A percentile compares a stretch with the other conserved stretches of the same genome.
These are phyloP conservation scores for Eremothecium cymbalariae DNA, from an alignment of 1,139 yeast species.

Conservation along the genomic window DNA sequence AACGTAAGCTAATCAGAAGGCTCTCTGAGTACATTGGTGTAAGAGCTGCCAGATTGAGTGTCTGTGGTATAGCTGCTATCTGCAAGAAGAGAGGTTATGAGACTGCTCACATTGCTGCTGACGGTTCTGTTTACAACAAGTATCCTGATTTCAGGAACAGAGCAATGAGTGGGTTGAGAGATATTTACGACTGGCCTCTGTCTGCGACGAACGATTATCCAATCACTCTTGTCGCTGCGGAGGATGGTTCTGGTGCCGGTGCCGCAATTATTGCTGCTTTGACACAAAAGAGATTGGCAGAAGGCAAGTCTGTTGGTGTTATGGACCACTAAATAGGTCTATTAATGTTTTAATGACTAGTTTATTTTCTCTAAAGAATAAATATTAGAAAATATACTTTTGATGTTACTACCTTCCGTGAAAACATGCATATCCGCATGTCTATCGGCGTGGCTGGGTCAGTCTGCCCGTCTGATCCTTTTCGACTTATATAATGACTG, in stretches of 20 bases:
- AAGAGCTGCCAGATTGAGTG: conserved; percentile 85
- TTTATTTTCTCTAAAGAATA: no score
- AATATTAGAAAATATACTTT: no score
- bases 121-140: conserved; percentile 89
- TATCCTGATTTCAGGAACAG: conserved; percentile 88
- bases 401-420: no score
- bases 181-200: conserved; percentile 74
- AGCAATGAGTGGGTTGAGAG: conserved; percentile 83
- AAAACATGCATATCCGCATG: no score
- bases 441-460: no score
- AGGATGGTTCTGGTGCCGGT: conserved; percentile 98
- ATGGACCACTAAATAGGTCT: no score
- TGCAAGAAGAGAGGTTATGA: conserved; percentile 76
- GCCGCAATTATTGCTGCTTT: conserved; percentile 96
- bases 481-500: no score
- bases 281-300: conserved; percentile 66
- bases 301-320: conserved; percentile 78
- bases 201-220: conserved; percentile 49
- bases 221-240: conserved; percentile 77
- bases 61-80: conserved; percentile 94
- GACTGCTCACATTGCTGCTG: conserved; percentile 88
- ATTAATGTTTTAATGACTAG: no score
- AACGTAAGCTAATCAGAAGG: conserved; percentile 75
- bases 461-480: no score
- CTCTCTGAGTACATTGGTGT: conserved; percentile 83